Evolutionary conservation across 176 grass and related monocot species (phyloP).

Genomic region (Hordeum vulgare): MorexV3_pseudomolecules_assembly NC_058519.1:629036637-629037136

Average conservation of each 20-base stretch:
- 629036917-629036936: conserved; percentile 67
- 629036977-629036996: background rate
- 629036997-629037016: background rate
- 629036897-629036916: conserved; percentile 62
- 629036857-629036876: conserved; percentile 62
- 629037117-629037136: conserved; percentile 65
- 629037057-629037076: conserved; percentile 55
- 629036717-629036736: background rate
- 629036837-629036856: conserved; percentile 49
- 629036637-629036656: conserved; percentile 20
- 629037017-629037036: background rate
- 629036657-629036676: conserved; percentile 18
- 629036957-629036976: background rate
- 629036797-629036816: conserved; percentile 33
- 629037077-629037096: conserved; percentile 55
- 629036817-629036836: conserved; percentile 46
- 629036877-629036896: conserved; percentile 67
- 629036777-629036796: background rate
- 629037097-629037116: conserved; percentile 67
- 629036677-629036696: conserved; percentile 39
- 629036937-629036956: conserved; percentile 68
- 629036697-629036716: conserved; percentile 45
- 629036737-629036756: background rate
- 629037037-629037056: background rate
- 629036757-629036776: background rate